These are phyloP conservation scores for Fraxinus americana DNA, from an alignment of 257 asterid species.

Conservation along the genomic window DNA sequence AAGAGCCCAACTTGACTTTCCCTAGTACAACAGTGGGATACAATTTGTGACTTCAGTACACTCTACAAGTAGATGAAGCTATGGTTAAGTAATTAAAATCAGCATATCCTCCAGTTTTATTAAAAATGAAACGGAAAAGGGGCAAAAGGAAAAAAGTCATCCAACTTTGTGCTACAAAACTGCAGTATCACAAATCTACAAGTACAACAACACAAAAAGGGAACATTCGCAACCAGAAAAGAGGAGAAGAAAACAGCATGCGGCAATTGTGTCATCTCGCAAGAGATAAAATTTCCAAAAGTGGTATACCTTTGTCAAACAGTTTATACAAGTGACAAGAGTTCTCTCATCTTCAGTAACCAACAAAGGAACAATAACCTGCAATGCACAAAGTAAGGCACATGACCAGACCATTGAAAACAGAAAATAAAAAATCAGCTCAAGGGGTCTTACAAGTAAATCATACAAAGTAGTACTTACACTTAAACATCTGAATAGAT, in stretches of 20 bases:
- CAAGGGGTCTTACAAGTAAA: conserved; percentile 7
- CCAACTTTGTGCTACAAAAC: neutral
- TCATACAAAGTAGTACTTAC: conserved; percentile 48
- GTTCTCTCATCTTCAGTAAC: conserved; percentile 97
- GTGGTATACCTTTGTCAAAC: conserved; percentile 91
- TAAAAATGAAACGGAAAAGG: neutral
- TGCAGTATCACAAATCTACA: conserved; percentile 3
- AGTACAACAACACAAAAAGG: neutral
- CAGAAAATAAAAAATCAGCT: neutral
- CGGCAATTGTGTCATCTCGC: neutral
- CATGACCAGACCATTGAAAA: neutral
- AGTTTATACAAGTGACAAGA: conserved; percentile 93
- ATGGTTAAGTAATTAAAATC: neutral
- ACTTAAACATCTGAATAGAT: conserved; percentile 88
- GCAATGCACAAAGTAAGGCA: conserved; percentile 27
- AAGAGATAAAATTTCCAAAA: conserved; percentile 9
- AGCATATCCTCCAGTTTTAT: neutral
- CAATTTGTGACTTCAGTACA: no score
- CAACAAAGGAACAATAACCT: conserved; percentile 95
- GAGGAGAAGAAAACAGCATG: neutral
- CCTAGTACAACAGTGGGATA: neutral
- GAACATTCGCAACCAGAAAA: neutral
- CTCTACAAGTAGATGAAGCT: no score
- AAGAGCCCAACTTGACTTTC: neutral
- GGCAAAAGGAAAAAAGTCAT: neutral